Evolutionary conservation across 805 yeast genomes (phyloP).

Genomic region (Ogataea neopini): DNA sequence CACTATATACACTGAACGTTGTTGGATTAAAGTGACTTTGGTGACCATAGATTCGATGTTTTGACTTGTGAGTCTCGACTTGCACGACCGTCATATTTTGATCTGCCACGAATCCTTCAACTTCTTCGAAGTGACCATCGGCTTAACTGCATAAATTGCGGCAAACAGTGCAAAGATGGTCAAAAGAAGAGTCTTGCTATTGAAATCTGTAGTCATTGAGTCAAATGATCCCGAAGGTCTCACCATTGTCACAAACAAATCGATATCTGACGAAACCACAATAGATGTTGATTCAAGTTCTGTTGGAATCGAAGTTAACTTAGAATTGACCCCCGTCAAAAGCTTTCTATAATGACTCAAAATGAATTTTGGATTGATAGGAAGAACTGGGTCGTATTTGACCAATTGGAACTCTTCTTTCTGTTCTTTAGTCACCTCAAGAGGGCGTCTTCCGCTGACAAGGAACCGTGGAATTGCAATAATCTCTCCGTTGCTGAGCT

Average conservation of each 20-base stretch:
- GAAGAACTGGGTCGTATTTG: constrained; percentile 67
- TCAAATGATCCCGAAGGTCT: constrained; percentile 88
- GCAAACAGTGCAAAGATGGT: constrained; percentile 57
- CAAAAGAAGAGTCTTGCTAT: constrained; percentile 57
- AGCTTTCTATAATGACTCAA: constrained; percentile 54
- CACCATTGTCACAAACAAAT: constrained; percentile 72
- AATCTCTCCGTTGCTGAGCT: constrained; percentile 62
- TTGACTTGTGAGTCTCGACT: too few species aligned
- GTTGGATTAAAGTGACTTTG: too few species aligned
- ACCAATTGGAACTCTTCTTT: constrained; percentile 56
- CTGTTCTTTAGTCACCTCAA: constrained; percentile 54
- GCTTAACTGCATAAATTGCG: constrained; percentile 51
- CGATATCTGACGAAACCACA: constrained; percentile 65
- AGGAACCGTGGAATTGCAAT: constrained; percentile 68
- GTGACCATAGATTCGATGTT: too few species aligned
- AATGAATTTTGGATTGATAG: constrained; percentile 47
- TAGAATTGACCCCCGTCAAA: constrained; percentile 26
- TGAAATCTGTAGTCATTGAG: constrained; percentile 65
- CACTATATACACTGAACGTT: too few species aligned
- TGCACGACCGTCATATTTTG: constrained; percentile 9
- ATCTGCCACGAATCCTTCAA: constrained; percentile 53
- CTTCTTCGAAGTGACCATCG: constrained; percentile 55
- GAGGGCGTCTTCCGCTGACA: constrained; percentile 67
- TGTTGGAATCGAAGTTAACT: constrained; percentile 54
- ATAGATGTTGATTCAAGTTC: constrained; percentile 80